Base-by-base conservation (phyloP, 2,329 filamentous ascomycete genomes). In the Verticillium zaregamsianum region DNA sequence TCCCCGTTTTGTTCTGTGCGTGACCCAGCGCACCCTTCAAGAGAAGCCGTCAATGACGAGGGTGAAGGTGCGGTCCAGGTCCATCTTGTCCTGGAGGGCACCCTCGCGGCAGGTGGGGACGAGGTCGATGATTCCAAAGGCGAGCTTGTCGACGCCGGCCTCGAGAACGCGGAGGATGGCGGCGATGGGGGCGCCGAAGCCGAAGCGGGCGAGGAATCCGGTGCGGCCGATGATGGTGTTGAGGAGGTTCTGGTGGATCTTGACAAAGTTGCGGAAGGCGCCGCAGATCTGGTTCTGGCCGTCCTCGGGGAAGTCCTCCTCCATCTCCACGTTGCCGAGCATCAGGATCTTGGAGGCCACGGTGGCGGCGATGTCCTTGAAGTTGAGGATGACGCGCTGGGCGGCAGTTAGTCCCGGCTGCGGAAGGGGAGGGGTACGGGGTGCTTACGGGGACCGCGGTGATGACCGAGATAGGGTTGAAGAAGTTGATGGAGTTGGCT, bases 191-290 rank as follows among this genome's bases (percentile, higher is more conserved):
- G 40, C 60, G 12, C 60, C 58, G 58, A 68, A 60, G 39, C 62
- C 59, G 20, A 62, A 64, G 25, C 35, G 33, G 25, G 59, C 1
- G 12, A 70, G 28, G 14, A 68, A 3, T 11, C 60, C 58, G 12
- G 58, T 54, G n/a, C 62, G 59, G 20, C 63, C 65, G 20, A 70
- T 63, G 33, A 68, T 37, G 28, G 61, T 58, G n/a, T 65, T 55
- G 57, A 70, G 64, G 20, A 70, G 60, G 9, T 62, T 35, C 17
- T 63, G 57, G 59, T 70, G 66, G 55, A 65, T 59, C 9, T 54
- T 12, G 39, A 65, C 59, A 28, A 69, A 66, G 45, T 55, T 40
- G 20, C 9, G 1, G 58, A 68, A 63, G 40, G 66, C 57, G 12
- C 58, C 45, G 63, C 61, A 67, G 32, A 68, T 45, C 31, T 56